These are phyloP conservation scores for Trametes cinnabarina DNA, from an alignment of 768 basidiomycete genomes.

Conservation along the genomic window DNA sequence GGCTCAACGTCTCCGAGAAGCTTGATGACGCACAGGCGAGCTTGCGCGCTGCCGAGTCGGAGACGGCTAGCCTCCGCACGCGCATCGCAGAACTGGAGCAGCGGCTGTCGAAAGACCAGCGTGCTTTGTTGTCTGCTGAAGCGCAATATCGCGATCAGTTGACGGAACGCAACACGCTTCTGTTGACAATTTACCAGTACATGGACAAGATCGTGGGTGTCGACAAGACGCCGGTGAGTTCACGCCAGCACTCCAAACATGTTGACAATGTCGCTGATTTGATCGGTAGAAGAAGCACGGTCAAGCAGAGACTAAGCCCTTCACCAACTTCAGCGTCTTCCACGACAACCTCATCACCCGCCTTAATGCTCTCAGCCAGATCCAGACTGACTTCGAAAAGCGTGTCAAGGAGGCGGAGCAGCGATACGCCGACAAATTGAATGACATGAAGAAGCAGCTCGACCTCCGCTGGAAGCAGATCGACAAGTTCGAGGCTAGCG, in stretches of 20 bases:
- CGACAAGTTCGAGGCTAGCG: slow-evolving; percentile 82
- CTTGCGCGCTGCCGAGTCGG: slow-evolving; percentile 66
- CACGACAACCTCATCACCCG: slow-evolving; percentile 91
- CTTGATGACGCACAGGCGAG: slow-evolving; percentile 66
- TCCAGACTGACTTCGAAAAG: slow-evolving; percentile 85
- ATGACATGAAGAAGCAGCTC: slow-evolving; percentile 79
- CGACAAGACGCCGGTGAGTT: slow-evolving; percentile 76
- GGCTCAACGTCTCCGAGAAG: slow-evolving; percentile 86
- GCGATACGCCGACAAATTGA: slow-evolving; percentile 69
- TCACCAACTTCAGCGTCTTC: slow-evolving; percentile 91
- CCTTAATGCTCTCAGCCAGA: slow-evolving; percentile 79
- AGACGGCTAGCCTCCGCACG: slow-evolving; percentile 56
- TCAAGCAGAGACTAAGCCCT: slow-evolving; percentile 84
- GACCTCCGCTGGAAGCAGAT: slow-evolving; percentile 89
- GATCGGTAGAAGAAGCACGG: slow-evolving; percentile 65
- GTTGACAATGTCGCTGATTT: too few relatives aligned
- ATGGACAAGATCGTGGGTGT: slow-evolving; percentile 92
- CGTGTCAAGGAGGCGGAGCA: slow-evolving; percentile 76
- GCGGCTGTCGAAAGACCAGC: slow-evolving; percentile 78
- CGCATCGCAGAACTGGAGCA: slow-evolving; percentile 75
- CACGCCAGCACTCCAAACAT: too few relatives aligned
- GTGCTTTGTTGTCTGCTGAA: slow-evolving; percentile 67
- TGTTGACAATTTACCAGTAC: slow-evolving; percentile 92
- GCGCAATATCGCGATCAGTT: slow-evolving; percentile 86
- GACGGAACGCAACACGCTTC: slow-evolving; percentile 87